Evolutionary conservation across 352 stramenopile genomes (phyloP).

Genomic region (Phytophthora meadii): DNA sequence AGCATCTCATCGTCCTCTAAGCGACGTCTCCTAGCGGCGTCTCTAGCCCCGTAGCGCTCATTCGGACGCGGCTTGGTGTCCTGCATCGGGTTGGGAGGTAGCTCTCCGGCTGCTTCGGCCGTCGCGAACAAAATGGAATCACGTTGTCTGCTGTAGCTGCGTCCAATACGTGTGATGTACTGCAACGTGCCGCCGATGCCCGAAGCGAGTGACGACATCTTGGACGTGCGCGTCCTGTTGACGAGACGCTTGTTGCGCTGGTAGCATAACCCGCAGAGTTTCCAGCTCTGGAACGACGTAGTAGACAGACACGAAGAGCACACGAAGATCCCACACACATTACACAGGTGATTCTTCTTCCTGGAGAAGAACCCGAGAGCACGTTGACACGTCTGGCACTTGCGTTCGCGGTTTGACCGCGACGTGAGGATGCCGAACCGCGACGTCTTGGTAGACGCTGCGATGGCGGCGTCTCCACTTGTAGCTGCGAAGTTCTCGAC

Average conservation of each 20-base stretch:
- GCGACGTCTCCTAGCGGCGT: slow-evolving; percentile 25
- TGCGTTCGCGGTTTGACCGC: slow-evolving; percentile 50
- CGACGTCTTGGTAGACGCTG: slow-evolving; percentile 35
- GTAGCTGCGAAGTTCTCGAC: slow-evolving; percentile 54
- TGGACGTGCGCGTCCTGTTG: slow-evolving; percentile 59
- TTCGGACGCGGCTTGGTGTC: slow-evolving; percentile 37
- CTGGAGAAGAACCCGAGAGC: slow-evolving; percentile 63
- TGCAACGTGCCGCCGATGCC: slow-evolving; percentile 41
- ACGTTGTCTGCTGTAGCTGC: slow-evolving; percentile 46
- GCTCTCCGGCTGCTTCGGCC: slow-evolving; percentile 36
- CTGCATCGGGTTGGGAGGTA: slow-evolving; percentile 37
- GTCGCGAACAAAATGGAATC: slow-evolving; percentile 51
- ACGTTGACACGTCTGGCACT: slow-evolving; percentile 73
- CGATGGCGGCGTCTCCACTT: slow-evolving; percentile 37
- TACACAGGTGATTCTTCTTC: slow-evolving; percentile 71
- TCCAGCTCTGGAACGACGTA: slow-evolving; percentile 72
- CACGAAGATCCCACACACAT: slow-evolving; percentile 68
- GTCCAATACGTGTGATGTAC: slow-evolving; percentile 43
- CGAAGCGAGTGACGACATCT: slow-evolving; percentile 51
- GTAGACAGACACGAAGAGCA: slow-evolving; percentile 64
- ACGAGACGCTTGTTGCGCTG: slow-evolving; percentile 69
- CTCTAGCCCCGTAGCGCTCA: slow-evolving; percentile 15
- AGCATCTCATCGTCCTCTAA: slow-evolving; percentile 40
- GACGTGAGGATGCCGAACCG: slow-evolving; percentile 37
- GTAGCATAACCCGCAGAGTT: slow-evolving; percentile 68